Percentiles rank a stretch among this genome's conserved stretches.
phyloP scores from a whole-genome alignment of 495 filamentous ascomycete genomes.

The Penicillium silybi region DNA sequence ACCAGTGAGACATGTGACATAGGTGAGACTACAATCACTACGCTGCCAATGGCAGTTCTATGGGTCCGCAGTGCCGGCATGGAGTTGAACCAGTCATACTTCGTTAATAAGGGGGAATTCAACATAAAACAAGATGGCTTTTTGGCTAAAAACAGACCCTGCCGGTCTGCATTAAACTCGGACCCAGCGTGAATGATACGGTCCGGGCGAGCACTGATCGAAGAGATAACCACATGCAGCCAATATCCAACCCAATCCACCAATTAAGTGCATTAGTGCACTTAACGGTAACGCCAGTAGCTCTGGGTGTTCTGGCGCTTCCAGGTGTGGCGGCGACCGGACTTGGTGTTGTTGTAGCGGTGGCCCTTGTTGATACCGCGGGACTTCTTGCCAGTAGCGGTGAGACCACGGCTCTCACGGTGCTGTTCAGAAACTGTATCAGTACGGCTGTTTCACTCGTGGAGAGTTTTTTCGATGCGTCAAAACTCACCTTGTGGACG shows the following conservation, averaged over 20 bases:
- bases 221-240: constrained; percentile 40
- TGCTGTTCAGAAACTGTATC: constrained; percentile 50
- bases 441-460: constrained; percentile 10
- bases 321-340: constrained; percentile 98
- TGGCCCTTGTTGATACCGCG: constrained; percentile 98
- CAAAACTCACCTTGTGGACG: constrained; percentile 77
- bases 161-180: constrained; percentile 42
- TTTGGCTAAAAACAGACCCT: constrained; percentile 46
- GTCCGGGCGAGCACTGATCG: constrained; percentile 33
- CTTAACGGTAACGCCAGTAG: constrained; percentile 81
- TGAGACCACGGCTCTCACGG: constrained; percentile 94
- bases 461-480: not conserved
- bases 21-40: not conserved
- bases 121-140: constrained; percentile 35
- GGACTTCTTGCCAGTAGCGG: constrained; percentile 97
- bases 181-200: constrained; percentile 29
- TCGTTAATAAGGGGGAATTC: constrained; percentile 40
- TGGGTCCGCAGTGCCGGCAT: constrained; percentile 9
- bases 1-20: not conserved
- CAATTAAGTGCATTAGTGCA: constrained; percentile 24
- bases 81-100: constrained; percentile 41
- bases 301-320: constrained; percentile 98
- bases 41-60: constrained; percentile 4
- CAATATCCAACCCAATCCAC: constrained; percentile 32
- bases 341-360: constrained; percentile 93